These are phyloP conservation scores for Podospora pseudopauciseta DNA, from an alignment of 495 filamentous ascomycete genomes.

Conservation along the genomic window DNA sequence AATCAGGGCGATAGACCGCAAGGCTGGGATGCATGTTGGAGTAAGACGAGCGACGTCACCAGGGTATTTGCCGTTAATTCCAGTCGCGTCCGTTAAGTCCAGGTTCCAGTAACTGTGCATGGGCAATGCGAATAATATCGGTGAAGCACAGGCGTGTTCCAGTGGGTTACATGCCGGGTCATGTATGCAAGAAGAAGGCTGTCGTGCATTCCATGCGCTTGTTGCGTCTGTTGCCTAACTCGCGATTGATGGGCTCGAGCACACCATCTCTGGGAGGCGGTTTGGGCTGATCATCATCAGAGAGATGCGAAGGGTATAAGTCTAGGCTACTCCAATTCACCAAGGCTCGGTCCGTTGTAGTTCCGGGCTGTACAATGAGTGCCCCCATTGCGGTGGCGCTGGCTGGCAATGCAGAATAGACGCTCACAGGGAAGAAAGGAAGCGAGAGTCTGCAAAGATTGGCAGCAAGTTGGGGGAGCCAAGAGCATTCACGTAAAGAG, in stretches of 20 bases:
- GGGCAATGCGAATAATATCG: constrained; percentile 3
- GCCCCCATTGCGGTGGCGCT: constrained; percentile 7
- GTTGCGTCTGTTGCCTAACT: background rate
- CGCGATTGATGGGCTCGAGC: constrained; percentile 8
- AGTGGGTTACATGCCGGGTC: constrained; percentile 8
- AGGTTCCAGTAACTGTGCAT: background rate
- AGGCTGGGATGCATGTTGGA: constrained; percentile 20
- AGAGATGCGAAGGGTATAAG: background rate
- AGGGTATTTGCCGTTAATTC: background rate
- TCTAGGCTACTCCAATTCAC: background rate
- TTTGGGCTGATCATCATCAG: constrained; percentile 16
- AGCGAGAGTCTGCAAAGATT: constrained; percentile 9
- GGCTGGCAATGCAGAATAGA: background rate
- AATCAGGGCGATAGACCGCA: constrained; percentile 14
- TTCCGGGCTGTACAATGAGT: background rate
- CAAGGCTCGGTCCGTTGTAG: constrained; percentile 14
- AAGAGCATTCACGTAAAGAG: constrained; percentile 27
- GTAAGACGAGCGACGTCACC: constrained; percentile 14
- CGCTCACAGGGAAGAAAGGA: constrained; percentile 16
- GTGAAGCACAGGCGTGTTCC: background rate
- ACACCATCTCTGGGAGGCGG: constrained; percentile 14
- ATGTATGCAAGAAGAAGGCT: constrained; percentile 17
- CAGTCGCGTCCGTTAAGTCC: background rate
- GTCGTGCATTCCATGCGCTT: constrained; percentile 11
- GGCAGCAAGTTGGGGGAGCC: constrained; percentile 22